Evolutionary conservation across 1,284 basidiomycete genomes (phyloP), one percentile per base, ranked within the genome.

Genomic region (Ceratorhiza oryzae-sativae): DNA sequence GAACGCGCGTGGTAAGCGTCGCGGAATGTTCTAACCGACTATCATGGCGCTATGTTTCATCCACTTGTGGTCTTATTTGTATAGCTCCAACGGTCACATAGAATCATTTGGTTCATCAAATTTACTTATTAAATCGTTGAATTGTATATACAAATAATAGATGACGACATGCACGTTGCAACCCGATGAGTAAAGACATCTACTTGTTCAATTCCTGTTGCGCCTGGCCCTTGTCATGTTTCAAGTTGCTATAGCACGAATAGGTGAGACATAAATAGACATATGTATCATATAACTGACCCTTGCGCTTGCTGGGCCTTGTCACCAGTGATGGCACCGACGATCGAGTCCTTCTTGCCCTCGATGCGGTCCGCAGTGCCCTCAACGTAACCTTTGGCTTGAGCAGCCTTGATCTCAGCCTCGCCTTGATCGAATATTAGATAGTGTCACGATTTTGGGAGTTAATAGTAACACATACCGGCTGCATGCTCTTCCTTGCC

Each of bases 311-410:
- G 84, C 79, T 91, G 86, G 39, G 82, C 72, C 77, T 86, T 86
- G 80, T 92, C 90, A 42, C 89, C 90, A 15, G 83, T 86, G 45
- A 90, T 74, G 3, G 90, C 86, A 41, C 88, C 90, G 41, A 88
- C 83, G 34, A 92, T 80, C 25, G 86, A 81, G 76, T 91, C 88
- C 75, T 87, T 87, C 82, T 90, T 91, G 71, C 90, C 91, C 49
- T 79, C 79, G 23, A 88, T 46, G 71, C 86, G 85, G 78, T 92
- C 90, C 6, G 81, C 71, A 3, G 81, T 80, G 45, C 90, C 90
- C 75, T 91, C 85, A 18, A 80, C 85, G 77, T 80, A 82, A 4
- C 84, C 86, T 76, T 88, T 80, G 9, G 83, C 83, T 75, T 87
- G 84, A 0, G 86, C 86, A 27, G 75, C 76, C 48, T 85, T 84